Percentiles rank a stretch among this genome's conserved stretches.
phyloP scores from a whole-genome alignment of 768 basidiomycete species.

The Suillus variegatus region DNA sequence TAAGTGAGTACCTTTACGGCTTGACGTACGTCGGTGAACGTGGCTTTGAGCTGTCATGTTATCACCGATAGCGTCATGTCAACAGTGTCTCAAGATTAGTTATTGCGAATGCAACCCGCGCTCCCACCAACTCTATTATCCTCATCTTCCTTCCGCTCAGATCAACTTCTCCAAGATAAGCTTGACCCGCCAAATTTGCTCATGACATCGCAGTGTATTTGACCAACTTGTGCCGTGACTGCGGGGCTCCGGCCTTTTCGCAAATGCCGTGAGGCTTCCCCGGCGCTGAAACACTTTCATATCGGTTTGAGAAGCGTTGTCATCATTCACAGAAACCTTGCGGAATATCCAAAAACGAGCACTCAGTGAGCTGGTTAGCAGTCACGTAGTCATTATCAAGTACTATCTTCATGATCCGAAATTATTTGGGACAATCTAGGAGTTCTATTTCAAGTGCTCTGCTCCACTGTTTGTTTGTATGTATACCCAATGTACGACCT shows the following conservation, averaged over 20 bases:
- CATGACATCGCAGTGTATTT: not conserved
- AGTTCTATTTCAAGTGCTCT: not conserved
- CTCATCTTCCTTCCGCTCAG: slow-evolving; percentile 14
- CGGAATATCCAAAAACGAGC: not conserved
- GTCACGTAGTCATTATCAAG: slow-evolving; percentile 1
- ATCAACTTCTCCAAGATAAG: slow-evolving; percentile 18
- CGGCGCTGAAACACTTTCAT: not conserved
- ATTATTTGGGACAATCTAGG: slow-evolving; percentile 1
- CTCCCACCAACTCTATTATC: slow-evolving; percentile 14
- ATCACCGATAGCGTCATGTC: slow-evolving; percentile 8
- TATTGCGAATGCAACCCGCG: not conserved
- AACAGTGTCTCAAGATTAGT: slow-evolving; percentile 2
- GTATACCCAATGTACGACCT: not conserved
- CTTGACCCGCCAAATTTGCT: slow-evolving; percentile 9
- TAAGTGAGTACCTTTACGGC: slow-evolving; percentile 5
- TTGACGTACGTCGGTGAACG: slow-evolving; percentile 5
- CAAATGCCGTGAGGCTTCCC: not conserved
- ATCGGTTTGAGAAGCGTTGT: not conserved
- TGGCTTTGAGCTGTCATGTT: slow-evolving; percentile 9
- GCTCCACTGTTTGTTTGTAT: not conserved
- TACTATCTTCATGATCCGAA: slow-evolving; percentile 2
- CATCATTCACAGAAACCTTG: not conserved
- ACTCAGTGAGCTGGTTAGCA: not conserved
- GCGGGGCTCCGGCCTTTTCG: not conserved
- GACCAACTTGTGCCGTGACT: not conserved